Evolutionary conservation across 495 filamentous ascomycete species (phyloP).

Genomic region (Hypoxylon lenormandii): DNA sequence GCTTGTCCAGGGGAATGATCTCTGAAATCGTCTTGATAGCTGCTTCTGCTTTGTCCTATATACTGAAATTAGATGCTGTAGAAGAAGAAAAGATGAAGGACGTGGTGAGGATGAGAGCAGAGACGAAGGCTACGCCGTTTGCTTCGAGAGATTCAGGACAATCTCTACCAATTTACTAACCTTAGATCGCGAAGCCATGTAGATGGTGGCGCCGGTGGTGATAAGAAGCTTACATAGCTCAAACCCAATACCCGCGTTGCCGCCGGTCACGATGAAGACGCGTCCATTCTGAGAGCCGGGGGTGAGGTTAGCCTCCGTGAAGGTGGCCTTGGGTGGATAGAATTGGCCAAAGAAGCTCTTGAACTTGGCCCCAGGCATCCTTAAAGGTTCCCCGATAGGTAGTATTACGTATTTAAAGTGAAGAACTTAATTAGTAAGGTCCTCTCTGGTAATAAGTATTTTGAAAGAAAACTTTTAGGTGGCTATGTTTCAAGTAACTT

Average conservation of each 20-base stretch:
- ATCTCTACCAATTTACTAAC: not conserved
- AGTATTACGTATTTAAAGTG: not conserved
- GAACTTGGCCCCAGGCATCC: not conserved
- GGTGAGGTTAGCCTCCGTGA: constrained; percentile 21
- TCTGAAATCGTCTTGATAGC: constrained; percentile 4
- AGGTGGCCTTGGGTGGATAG: constrained; percentile 15
- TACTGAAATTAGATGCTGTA: not conserved
- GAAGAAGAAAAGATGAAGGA: not conserved
- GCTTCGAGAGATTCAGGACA: not conserved
- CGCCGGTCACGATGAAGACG: constrained; percentile 43
- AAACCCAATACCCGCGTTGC: constrained; percentile 42
- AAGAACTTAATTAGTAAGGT: not conserved
- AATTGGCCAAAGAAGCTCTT: not conserved
- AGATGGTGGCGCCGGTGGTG: constrained; percentile 47
- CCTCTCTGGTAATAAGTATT: too few species aligned
- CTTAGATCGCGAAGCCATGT: constrained; percentile 45
- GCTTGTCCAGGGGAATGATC: not conserved
- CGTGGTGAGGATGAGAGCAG: not conserved
- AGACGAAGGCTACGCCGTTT: not conserved
- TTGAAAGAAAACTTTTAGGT: not conserved
- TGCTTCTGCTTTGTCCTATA: constrained; percentile 9
- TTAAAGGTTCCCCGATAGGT: not conserved
- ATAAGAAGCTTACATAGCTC: constrained; percentile 53
- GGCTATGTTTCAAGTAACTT: not conserved
- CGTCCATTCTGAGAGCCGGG: constrained; percentile 46